Percentiles rank a stretch among this genome's conserved stretches.
phyloP scores from a whole-genome alignment of 495 filamentous ascomycete genomes.

The Podospora appendiculata region DNA sequence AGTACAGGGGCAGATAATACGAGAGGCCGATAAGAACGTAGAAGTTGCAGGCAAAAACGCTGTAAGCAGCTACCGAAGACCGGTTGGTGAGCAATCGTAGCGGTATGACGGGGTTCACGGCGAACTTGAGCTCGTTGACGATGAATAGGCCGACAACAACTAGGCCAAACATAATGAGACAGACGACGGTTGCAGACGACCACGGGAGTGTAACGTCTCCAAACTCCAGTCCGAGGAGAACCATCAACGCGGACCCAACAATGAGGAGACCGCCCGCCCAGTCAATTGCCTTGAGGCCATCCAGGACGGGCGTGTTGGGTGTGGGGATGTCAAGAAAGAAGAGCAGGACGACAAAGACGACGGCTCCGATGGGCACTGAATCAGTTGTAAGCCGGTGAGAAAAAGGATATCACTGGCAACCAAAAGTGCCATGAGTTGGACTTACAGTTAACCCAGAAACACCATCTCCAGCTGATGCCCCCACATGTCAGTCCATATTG shows the following conservation, averaged over 20 bases:
- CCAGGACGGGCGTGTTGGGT: slow-evolving; percentile 56
- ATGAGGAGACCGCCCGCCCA: slow-evolving; percentile 62
- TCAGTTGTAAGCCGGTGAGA: neutral
- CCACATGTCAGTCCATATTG: neutral
- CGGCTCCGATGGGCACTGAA: slow-evolving; percentile 54
- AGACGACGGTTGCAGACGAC: slow-evolving; percentile 62
- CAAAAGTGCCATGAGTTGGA: neutral
- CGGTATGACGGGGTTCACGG: slow-evolving; percentile 67
- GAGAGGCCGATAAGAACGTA: slow-evolving; percentile 60
- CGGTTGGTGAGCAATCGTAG: slow-evolving; percentile 52
- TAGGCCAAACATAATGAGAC: slow-evolving; percentile 66
- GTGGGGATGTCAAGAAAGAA: slow-evolving; percentile 65
- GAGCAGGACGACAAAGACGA: slow-evolving; percentile 55
- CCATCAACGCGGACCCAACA: slow-evolving; percentile 64
- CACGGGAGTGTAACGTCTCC: slow-evolving; percentile 66
- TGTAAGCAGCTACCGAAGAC: slow-evolving; percentile 50
- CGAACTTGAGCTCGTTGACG: slow-evolving; percentile 59
- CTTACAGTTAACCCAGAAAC: slow-evolving; percentile 60
- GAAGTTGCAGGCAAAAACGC: slow-evolving; percentile 53
- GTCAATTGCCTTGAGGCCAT: slow-evolving; percentile 65
- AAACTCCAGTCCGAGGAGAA: slow-evolving; percentile 68
- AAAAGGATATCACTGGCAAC: neutral
- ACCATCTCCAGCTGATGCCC: slow-evolving; percentile 43
- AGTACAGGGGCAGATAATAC: slow-evolving; percentile 70
- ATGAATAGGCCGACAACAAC: slow-evolving; percentile 51